Evolutionary conservation across 768 basidiomycete genomes (phyloP).

Genomic region (Auriscalpium orientale): DNA sequence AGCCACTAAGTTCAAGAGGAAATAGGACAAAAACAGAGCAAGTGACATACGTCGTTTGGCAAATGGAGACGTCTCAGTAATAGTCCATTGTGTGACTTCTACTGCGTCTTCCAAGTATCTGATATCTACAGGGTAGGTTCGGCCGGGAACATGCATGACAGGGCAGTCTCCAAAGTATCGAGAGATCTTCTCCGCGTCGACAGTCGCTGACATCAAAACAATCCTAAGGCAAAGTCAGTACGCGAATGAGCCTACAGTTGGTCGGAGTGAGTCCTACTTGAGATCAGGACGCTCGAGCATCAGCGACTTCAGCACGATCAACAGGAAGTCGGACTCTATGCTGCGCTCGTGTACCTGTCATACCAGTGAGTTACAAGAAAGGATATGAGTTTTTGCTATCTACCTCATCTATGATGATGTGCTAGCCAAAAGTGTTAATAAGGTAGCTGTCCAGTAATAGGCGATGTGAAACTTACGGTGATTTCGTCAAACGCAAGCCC

Average conservation of each 20-base stretch:
- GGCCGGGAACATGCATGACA: slow-evolving; percentile 80
- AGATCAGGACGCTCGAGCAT: slow-evolving; percentile 70
- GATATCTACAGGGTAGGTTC: slow-evolving; percentile 88
- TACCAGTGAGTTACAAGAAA: not conserved
- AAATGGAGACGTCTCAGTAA: slow-evolving; percentile 76
- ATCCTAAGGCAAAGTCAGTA: slow-evolving; percentile 42
- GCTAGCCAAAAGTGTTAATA: slow-evolving; percentile 35
- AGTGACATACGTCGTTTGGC: slow-evolving; percentile 53
- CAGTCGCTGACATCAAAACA: slow-evolving; percentile 93
- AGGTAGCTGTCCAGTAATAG: not conserved
- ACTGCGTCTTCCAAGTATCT: slow-evolving; percentile 88
- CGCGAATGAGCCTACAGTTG: not conserved
- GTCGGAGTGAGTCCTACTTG: slow-evolving; percentile 44
- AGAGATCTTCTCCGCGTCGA: slow-evolving; percentile 88
- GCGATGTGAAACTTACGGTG: slow-evolving; percentile 48
- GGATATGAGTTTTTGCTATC: not conserved
- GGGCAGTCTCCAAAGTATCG: slow-evolving; percentile 83
- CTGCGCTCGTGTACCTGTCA: slow-evolving; percentile 86
- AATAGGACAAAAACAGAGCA: not conserved
- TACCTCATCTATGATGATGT: slow-evolving; percentile 94
- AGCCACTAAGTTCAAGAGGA: not conserved
- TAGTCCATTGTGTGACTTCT: slow-evolving; percentile 70
- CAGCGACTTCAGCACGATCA: slow-evolving; percentile 86
- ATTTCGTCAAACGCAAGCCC: slow-evolving; percentile 89
- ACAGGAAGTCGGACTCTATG: slow-evolving; percentile 94